phyloP scores from a whole-genome alignment of 1,284 basidiomycete species.

The Leccinum pallidistipes region DNA sequence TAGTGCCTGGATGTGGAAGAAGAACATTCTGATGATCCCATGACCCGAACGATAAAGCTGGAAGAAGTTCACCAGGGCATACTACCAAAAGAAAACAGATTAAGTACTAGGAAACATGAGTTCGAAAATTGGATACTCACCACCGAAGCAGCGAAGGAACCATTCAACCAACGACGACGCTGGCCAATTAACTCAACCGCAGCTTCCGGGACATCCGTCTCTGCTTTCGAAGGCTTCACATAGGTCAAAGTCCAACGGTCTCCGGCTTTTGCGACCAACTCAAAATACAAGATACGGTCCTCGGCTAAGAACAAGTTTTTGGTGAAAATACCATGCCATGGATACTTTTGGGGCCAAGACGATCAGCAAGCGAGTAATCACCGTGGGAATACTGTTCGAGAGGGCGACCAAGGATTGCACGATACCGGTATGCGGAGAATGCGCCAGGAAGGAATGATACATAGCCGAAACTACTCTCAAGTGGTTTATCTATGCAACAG shows the following conservation, averaged over 20 bases:
- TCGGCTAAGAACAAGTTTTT: conserved; percentile 96
- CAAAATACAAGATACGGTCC: conserved; percentile 96
- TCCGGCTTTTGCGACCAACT: conserved; percentile 88
- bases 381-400: conserved; percentile 99
- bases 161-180: conserved; percentile 94
- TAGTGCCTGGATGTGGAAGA: conserved; percentile 96
- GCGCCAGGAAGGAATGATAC: conserved; percentile 95
- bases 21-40: conserved; percentile 87
- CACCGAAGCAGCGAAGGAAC: conserved; percentile 94
- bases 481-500: conserved; percentile 70
- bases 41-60: conserved; percentile 85
- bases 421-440: conserved; percentile 92
- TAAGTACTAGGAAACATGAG: neutral
- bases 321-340: conserved; percentile 98
- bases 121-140: conserved; percentile 44
- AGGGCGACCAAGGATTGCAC: conserved; percentile 89
- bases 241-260: conserved; percentile 91
- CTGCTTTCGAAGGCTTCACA: conserved; percentile 94
- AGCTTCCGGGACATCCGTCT: conserved; percentile 91
- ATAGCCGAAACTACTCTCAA: conserved; percentile 95
- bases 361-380: conserved; percentile 91
- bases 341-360: conserved; percentile 91
- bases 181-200: conserved; percentile 94
- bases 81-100: conserved; percentile 44
- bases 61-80: conserved; percentile 94